Conservation (phyloP, 345 rosid species). For the Raphanus raphanistrum region DNA sequence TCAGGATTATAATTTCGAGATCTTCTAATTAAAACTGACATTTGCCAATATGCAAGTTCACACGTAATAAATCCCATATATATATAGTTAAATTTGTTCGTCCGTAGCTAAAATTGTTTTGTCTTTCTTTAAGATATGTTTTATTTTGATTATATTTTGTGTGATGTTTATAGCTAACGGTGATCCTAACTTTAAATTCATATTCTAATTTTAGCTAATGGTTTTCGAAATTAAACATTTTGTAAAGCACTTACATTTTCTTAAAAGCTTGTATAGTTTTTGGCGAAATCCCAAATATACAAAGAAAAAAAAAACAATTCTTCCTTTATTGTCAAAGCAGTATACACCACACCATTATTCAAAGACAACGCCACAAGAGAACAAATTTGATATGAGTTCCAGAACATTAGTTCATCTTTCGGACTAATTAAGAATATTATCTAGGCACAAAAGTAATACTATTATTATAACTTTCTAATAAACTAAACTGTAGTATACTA, state of each 20-base stretch:
- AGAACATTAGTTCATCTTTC: background rate
- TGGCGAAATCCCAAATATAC: background rate
- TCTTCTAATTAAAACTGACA: background rate
- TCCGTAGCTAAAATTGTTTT: background rate
- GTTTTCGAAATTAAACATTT: background rate
- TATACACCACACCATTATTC: conserved; percentile 1
- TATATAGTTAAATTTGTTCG: too few species aligned
- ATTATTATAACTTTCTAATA: background rate
- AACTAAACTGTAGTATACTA: background rate
- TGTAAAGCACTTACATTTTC: background rate
- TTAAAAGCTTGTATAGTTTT: background rate
- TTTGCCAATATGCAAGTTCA: background rate
- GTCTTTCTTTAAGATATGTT: background rate
- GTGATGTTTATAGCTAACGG: background rate
- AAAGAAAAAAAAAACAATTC: too few species aligned
- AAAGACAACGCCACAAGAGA: background rate
- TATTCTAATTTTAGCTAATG: conserved; percentile 1
- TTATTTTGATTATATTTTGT: background rate
- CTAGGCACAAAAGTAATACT: conserved; percentile 3
- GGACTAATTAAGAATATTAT: conserved; percentile 9
- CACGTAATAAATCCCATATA: too few species aligned
- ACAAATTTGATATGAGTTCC: conserved; percentile 2
- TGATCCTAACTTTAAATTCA: conserved; percentile 1
- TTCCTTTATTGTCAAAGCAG: background rate
- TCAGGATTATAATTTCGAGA: background rate